Conservation (phyloP, 108 stramenopile genomes). For the Bacterosira constricta region DNA sequence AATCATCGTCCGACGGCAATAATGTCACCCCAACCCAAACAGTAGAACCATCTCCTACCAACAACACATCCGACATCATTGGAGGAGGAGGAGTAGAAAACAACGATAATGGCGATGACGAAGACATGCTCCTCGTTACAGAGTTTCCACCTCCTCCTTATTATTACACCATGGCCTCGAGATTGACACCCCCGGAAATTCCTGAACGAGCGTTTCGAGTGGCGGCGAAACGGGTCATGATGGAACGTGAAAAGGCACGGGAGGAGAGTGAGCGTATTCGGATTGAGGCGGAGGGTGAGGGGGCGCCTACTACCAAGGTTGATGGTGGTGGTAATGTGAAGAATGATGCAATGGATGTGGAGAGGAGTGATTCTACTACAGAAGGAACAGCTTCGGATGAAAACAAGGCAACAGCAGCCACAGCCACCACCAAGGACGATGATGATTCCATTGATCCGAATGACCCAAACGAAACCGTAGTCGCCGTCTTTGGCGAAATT, state of each 20-base stretch:
- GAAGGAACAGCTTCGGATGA: neutral
- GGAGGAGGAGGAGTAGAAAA: too few relatives aligned
- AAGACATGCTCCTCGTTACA: constrained; percentile 55
- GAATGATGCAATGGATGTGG: constrained; percentile 51
- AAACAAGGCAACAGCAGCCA: neutral
- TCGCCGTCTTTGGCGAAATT: constrained; percentile 87
- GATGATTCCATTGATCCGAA: constrained; percentile 66
- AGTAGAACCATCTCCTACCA: too few relatives aligned
- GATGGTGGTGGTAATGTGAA: constrained; percentile 16
- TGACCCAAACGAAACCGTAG: constrained; percentile 52
- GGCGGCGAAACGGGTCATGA: constrained; percentile 62
- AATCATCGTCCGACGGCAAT: too few relatives aligned
- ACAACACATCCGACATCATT: too few relatives aligned
- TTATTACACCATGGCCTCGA: constrained; percentile 65
- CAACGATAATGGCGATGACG: constrained; percentile 2
- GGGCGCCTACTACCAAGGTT: neutral
- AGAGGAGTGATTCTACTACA: constrained; percentile 1
- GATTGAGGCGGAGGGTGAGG: constrained; percentile 42
- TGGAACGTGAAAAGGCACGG: constrained; percentile 29
- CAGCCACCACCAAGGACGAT: constrained; percentile 31
- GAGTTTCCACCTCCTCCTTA: constrained; percentile 89
- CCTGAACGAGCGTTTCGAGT: constrained; percentile 72
- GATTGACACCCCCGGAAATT: constrained; percentile 59
- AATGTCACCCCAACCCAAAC: too few relatives aligned
- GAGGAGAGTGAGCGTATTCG: constrained; percentile 50